These are phyloP conservation scores for Neobulgaria alba DNA, from an alignment of 2,329 filamentous ascomycete species.

Conservation along the genomic window DNA sequence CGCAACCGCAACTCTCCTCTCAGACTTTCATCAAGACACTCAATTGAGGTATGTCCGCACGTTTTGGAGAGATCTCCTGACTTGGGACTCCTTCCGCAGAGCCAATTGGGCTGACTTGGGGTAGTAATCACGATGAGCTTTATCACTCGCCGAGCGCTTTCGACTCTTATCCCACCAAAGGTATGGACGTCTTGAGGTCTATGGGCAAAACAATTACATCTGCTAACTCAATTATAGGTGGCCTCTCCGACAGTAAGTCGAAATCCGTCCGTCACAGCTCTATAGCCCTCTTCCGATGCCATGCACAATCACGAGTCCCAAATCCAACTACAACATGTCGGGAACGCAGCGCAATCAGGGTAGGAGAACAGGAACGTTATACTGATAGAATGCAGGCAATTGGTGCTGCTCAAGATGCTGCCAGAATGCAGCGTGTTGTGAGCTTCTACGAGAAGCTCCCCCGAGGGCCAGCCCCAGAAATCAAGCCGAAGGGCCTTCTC, in stretches of 20 bases:
- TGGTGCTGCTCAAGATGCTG: slow-evolving; percentile 87
- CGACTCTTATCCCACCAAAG: slow-evolving; percentile 98
- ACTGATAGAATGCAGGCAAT: slow-evolving; percentile 62
- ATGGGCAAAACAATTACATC: background rate
- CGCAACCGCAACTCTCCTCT: slow-evolving; percentile 13
- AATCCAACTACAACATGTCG: no score
- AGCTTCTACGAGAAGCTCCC: slow-evolving; percentile 99
- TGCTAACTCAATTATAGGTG: slow-evolving; percentile 19
- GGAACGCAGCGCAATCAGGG: background rate
- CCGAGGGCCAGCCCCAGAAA: slow-evolving; percentile 78
- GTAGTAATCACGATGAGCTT: slow-evolving; percentile 72
- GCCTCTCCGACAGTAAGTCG: slow-evolving; percentile 30
- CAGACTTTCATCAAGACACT: slow-evolving; percentile 22
- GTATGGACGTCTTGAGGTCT: slow-evolving; percentile 40
- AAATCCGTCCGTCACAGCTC: background rate
- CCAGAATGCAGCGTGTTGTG: slow-evolving; percentile 96
- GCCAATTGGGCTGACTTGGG: slow-evolving; percentile 27
- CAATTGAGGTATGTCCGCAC: slow-evolving; percentile 23
- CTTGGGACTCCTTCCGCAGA: background rate
- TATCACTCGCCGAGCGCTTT: slow-evolving; percentile 83
- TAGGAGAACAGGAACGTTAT: slow-evolving; percentile 1
- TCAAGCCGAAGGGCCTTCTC: slow-evolving; percentile 72
- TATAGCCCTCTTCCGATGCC: background rate
- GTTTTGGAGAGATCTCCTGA: background rate
- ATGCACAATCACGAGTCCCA: no score